Evolutionary conservation across 225 moss, liverwort and hornwort genomes (phyloP).

Genomic region (Rhytidiadelphus loreus): DNA sequence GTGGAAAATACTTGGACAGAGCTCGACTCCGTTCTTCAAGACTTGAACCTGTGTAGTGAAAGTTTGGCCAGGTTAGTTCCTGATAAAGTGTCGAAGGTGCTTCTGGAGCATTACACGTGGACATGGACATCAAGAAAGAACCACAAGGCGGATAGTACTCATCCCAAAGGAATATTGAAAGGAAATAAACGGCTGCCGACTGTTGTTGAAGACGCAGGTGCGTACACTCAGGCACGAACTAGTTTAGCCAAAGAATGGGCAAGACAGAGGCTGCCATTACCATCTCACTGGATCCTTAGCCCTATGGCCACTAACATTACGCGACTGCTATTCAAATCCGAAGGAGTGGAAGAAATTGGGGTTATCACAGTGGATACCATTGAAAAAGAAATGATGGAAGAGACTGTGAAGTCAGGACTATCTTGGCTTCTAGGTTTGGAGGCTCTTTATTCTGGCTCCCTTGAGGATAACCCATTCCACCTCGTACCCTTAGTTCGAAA

Average conservation of each 20-base stretch:
- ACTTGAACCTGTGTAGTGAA: conserved; percentile 11
- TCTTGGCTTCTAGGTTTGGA: conserved; percentile 65
- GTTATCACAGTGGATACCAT: conserved; percentile 13
- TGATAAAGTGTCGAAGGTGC: conserved; percentile 38
- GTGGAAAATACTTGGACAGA: conserved; percentile 7
- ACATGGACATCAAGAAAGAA: conserved; percentile 61
- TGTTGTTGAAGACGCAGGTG: conserved; percentile 25
- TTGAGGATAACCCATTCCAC: neutral
- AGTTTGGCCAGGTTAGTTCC: conserved; percentile 4
- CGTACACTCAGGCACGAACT: neutral
- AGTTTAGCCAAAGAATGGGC: conserved; percentile 65
- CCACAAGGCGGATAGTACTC: conserved; percentile 12
- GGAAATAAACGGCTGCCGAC: conserved; percentile 28
- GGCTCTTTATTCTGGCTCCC: conserved; percentile 9
- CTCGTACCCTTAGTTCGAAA: conserved; percentile 14
- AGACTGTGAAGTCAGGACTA: conserved; percentile 63
- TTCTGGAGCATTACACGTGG: conserved; percentile 35
- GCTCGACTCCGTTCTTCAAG: neutral
- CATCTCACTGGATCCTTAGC: conserved; percentile 86
- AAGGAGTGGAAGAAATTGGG: conserved; percentile 11
- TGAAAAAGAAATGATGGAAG: conserved; percentile 42
- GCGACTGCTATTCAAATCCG: conserved; percentile 7
- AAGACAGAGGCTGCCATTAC: conserved; percentile 85
- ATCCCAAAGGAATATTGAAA: conserved; percentile 19
- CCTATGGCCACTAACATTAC: conserved; percentile 59